Percentiles rank a stretch among this genome's conserved stretches.
Conservation (phyloP, 345 rosid genomes). For the Eucalyptus paniculata region DNA sequence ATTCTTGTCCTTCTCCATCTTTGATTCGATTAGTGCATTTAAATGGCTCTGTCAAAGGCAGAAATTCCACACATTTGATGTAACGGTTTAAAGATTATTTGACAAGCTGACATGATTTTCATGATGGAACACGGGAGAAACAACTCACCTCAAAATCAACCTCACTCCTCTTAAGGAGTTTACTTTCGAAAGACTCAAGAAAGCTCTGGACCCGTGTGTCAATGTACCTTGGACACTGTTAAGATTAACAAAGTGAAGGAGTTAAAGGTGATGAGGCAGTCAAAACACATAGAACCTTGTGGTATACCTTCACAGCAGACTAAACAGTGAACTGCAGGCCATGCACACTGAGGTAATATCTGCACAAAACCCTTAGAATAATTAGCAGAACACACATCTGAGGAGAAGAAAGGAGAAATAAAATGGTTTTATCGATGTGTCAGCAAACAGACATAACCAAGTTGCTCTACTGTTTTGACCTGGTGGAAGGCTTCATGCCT, state of each 20-base stretch:
- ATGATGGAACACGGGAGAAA: neutral
- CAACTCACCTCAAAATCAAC: constrained; percentile 66
- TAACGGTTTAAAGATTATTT: neutral
- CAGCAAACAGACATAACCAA: constrained; percentile 67
- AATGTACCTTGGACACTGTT: constrained; percentile 60
- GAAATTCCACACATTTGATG: neutral
- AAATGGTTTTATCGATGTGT: constrained; percentile 28
- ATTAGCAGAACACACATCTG: neutral
- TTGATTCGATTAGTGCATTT: constrained; percentile 61
- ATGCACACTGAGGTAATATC: constrained; percentile 52
- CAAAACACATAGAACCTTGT: neutral
- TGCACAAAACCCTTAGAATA: neutral
- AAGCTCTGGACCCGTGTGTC: constrained; percentile 63
- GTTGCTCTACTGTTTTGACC: constrained; percentile 85
- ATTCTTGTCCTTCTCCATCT: constrained; percentile 80
- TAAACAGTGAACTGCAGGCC: constrained; percentile 69
- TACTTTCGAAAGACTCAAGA: constrained; percentile 42
- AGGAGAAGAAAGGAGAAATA: neutral
- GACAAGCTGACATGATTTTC: neutral
- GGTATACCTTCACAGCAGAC: constrained; percentile 50
- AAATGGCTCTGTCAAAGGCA: constrained; percentile 34
- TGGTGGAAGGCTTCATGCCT: constrained; percentile 86
- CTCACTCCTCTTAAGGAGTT: constrained; percentile 48
- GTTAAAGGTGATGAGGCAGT: neutral
- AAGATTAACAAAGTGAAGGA: neutral